Conservation (phyloP, 2,329 filamentous ascomycete genomes). For the Incumbomyces lentus region DNA sequence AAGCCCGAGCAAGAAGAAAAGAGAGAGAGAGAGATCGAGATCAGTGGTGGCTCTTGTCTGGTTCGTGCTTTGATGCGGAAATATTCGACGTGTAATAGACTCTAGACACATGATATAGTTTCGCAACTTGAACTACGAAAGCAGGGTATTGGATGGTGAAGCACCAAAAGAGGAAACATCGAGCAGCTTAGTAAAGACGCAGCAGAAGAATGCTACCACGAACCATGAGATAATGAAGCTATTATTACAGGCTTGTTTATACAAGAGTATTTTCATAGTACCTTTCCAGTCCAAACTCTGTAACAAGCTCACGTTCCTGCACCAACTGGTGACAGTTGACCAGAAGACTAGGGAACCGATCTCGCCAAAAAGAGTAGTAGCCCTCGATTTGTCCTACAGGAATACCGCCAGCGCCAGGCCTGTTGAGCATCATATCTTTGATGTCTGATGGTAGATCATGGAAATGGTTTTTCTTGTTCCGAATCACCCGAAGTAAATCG, state of each 20-base stretch:
- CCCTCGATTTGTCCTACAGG: slow-evolving; percentile 41
- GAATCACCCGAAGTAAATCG: slow-evolving; percentile 74
- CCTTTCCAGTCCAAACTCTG: slow-evolving; percentile 52
- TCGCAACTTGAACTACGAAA: too few species aligned
- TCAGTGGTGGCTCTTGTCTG: too few species aligned
- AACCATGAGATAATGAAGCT: too few species aligned
- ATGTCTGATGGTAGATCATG: slow-evolving; percentile 84
- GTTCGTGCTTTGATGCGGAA: too few species aligned
- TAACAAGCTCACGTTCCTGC: slow-evolving; percentile 53
- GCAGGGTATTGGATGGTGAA: too few species aligned
- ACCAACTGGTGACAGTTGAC: slow-evolving; percentile 71
- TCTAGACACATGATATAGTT: too few species aligned
- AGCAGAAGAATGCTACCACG: too few species aligned
- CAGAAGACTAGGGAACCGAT: slow-evolving; percentile 65
- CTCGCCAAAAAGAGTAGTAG: slow-evolving; percentile 75
- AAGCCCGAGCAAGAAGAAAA: too few species aligned
- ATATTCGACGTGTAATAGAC: too few species aligned
- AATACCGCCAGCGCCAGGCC: slow-evolving; percentile 8
- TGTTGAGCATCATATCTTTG: slow-evolving; percentile 49
- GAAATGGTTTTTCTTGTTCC: slow-evolving; percentile 97
- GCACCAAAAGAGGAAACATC: too few species aligned
- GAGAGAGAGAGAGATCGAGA: too few species aligned
- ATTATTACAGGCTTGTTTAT: not conserved
- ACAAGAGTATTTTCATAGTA: slow-evolving; percentile 44
- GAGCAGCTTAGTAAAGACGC: too few species aligned